Conservation (phyloP, 2,329 filamentous ascomycete species). For the Sphaerulina vaccinii region DNA sequence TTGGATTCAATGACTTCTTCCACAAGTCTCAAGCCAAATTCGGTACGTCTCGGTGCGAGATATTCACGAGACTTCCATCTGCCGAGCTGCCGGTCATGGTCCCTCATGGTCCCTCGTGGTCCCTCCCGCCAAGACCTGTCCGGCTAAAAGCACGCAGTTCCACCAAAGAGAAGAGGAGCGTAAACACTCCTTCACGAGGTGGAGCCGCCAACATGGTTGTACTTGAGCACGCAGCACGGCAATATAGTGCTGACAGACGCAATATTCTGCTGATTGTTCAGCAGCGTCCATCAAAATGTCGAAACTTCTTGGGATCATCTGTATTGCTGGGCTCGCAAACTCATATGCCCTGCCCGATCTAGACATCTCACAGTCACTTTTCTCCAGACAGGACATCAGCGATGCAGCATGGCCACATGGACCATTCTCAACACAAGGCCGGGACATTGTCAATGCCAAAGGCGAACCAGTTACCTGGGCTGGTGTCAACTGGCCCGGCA, state of each 20-base stretch:
- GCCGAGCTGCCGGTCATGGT: too few relatives aligned
- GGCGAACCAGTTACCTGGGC: slow-evolving; percentile 33
- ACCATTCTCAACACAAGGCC: slow-evolving; percentile 38
- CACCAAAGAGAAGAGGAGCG: too few relatives aligned
- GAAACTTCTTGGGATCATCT: not conserved
- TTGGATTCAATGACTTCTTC: not conserved
- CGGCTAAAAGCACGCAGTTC: too few relatives aligned
- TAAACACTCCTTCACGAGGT: too few relatives aligned
- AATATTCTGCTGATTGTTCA: not conserved
- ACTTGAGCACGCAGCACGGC: slow-evolving; percentile 4
- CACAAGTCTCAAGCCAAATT: too few relatives aligned
- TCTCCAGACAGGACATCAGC: slow-evolving; percentile 11
- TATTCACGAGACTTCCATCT: not conserved
- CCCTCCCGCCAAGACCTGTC: too few relatives aligned
- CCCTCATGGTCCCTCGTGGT: too few relatives aligned
- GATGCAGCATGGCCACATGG: slow-evolving; percentile 31
- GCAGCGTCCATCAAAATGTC: not conserved
- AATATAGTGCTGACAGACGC: not conserved
- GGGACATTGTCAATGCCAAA: slow-evolving; percentile 25
- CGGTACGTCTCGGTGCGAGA: not conserved
- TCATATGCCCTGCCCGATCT: slow-evolving; percentile 5
- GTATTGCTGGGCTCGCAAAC: not conserved
- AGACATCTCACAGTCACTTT: slow-evolving; percentile 6
- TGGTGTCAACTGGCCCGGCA: slow-evolving; percentile 38
- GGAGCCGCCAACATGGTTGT: slow-evolving; percentile 12